Conservation (phyloP, 768 basidiomycete genomes). For the Pulveroboletus sp. region DNA sequence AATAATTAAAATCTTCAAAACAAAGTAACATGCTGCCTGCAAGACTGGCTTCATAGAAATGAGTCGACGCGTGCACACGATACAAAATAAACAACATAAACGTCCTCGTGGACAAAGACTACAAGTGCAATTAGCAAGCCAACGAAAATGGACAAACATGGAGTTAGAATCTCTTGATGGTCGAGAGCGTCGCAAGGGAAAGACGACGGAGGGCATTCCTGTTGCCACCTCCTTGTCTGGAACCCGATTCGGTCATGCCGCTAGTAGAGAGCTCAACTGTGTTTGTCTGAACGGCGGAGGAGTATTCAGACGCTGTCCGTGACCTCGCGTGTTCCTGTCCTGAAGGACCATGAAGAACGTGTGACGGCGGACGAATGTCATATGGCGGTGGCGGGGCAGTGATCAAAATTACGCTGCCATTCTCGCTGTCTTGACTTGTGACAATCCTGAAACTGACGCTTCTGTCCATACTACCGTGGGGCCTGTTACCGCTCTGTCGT, state of each 20-base stretch:
- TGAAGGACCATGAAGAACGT: conserved; percentile 2
- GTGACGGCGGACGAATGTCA: conserved; percentile 6
- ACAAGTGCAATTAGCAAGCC: background rate
- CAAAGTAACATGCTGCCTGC: conserved; percentile 2
- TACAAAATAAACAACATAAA: conserved; percentile 5
- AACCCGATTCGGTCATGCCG: conserved; percentile 6
- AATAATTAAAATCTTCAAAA: conserved; percentile 1
- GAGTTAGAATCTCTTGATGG: conserved; percentile 22
- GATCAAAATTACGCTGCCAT: conserved; percentile 29
- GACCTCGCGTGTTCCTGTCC: conserved; percentile 11
- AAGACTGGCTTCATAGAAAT: background rate
- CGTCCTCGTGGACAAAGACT: conserved; percentile 1
- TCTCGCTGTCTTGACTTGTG: conserved; percentile 26
- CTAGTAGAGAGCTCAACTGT: conserved; percentile 5
- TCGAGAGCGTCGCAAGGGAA: conserved; percentile 30
- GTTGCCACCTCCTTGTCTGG: conserved; percentile 13
- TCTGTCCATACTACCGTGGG: conserved; percentile 19
- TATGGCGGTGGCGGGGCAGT: conserved; percentile 28
- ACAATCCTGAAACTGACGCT: conserved; percentile 15
- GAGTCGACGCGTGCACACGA: conserved; percentile 3
- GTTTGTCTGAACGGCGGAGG: conserved; percentile 15
- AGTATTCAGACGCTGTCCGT: conserved; percentile 23
- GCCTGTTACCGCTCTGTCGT: conserved; percentile 8
- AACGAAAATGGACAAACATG: background rate
- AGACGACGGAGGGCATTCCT: conserved; percentile 26